Conservation (phyloP, 2,329 filamentous ascomycete genomes). For the Cladosporium colombiae region DNA sequence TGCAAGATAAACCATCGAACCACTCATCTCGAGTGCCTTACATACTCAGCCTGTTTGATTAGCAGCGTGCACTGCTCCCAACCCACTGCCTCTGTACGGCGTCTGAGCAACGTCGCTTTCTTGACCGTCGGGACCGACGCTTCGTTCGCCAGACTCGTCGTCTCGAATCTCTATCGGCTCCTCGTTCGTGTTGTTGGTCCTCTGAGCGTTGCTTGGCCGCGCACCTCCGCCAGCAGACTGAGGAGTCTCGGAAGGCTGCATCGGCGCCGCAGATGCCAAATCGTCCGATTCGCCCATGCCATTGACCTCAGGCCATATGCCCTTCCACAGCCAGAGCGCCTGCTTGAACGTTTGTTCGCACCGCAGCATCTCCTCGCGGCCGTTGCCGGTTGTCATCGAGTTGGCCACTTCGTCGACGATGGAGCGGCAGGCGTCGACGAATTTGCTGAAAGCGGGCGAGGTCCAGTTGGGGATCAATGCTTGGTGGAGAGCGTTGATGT, state of each 20-base stretch:
- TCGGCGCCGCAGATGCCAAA: conserved; percentile 22
- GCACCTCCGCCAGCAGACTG: conserved; percentile 1
- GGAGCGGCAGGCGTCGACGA: conserved; percentile 50
- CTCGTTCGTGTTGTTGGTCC: conserved; percentile 17
- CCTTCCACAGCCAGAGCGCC: conserved; percentile 50
- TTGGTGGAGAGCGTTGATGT: conserved; percentile 52
- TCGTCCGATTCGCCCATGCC: conserved; percentile 51
- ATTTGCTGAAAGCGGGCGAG: conserved; percentile 51
- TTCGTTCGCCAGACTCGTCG: conserved; percentile 20
- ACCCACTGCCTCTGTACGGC: conserved; percentile 29
- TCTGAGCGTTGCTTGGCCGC: not conserved
- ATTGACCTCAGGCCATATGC: conserved; percentile 53
- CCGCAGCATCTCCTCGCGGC: conserved; percentile 49
- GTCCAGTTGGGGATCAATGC: conserved; percentile 55
- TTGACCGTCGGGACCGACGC: conserved; percentile 23
- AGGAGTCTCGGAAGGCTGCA: not conserved
- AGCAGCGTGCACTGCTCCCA: conserved; percentile 28
- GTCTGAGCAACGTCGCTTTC: conserved; percentile 22
- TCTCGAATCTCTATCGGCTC: conserved; percentile 27
- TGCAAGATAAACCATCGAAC: not conserved
- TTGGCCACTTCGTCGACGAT: conserved; percentile 54
- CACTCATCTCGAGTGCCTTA: not conserved
- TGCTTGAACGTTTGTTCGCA: conserved; percentile 52
- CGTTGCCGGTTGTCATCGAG: conserved; percentile 48
- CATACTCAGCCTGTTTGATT: conserved; percentile 21